Evolutionary conservation across 2,329 filamentous ascomycete genomes (phyloP).

Genomic region (Aspergillus arachidicola): DNA sequence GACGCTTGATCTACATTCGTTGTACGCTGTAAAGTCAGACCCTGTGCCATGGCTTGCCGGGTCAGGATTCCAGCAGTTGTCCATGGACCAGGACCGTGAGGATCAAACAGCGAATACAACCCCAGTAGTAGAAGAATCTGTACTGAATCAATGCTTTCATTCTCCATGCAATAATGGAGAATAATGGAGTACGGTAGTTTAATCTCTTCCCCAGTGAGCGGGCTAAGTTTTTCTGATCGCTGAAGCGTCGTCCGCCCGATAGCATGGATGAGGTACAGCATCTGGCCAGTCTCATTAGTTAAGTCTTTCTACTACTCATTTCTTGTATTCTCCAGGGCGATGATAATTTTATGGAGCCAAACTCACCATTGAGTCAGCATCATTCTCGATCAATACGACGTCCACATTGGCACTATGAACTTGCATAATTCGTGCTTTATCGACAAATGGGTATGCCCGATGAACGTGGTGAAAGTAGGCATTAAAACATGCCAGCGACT

Average conservation of each 20-base stretch:
- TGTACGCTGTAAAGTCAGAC: neutral
- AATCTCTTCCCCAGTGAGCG: neutral
- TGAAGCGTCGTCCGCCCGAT: neutral
- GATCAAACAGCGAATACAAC: neutral
- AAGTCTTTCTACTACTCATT: neutral
- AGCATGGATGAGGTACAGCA: neutral
- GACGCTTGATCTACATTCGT: neutral
- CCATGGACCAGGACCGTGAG: constrained; percentile 1
- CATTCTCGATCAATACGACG: neutral
- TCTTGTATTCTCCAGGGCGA: neutral
- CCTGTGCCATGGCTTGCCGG: constrained; percentile 8
- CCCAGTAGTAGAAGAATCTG: neutral
- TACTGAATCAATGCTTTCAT: neutral
- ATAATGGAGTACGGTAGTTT: neutral
- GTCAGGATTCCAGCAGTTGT: constrained; percentile 7
- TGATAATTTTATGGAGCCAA: neutral
- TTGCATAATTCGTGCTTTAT: neutral
- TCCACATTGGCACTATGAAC: neutral
- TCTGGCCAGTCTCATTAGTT: neutral
- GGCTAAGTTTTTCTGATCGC: neutral
- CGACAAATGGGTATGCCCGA: neutral
- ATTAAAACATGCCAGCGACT: neutral
- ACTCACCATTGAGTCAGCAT: neutral
- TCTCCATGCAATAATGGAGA: neutral
- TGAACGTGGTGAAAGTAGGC: neutral